Conservation (phyloP, 1,139 yeast genomes). For the Casaregolazyma suthepensis region DNA sequence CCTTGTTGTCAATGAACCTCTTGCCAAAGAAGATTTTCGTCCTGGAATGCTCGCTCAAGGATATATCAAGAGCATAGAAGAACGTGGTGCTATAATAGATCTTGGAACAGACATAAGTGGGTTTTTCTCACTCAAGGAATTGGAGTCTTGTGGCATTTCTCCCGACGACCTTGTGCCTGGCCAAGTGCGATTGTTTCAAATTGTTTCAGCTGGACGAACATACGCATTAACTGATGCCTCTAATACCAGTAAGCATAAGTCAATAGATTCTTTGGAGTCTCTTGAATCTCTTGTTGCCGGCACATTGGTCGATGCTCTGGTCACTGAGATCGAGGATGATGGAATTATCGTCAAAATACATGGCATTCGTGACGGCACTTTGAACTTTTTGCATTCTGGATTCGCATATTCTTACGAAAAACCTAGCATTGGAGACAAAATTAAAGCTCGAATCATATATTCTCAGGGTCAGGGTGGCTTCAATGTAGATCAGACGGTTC, state of each 20-base stretch:
- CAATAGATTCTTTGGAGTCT: conserved; percentile 53
- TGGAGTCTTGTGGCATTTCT: conserved; percentile 29
- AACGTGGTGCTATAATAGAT: conserved; percentile 78
- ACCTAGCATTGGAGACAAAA: conserved; percentile 57
- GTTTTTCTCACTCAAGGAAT: conserved; percentile 69
- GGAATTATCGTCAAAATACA: conserved; percentile 61
- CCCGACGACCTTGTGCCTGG: conserved; percentile 38
- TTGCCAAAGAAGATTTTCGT: conserved; percentile 55
- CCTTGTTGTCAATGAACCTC: conserved; percentile 51
- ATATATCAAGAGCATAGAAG: conserved; percentile 74
- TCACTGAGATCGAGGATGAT: conserved; percentile 45
- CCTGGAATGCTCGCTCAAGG: conserved; percentile 68
- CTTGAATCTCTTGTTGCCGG: conserved; percentile 84
- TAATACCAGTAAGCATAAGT: conserved; percentile 37
- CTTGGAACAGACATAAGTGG: conserved; percentile 62
- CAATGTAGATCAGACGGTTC: conserved; percentile 38
- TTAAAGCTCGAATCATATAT: conserved; percentile 68
- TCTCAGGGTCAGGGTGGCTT: conserved; percentile 32
- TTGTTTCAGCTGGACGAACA: conserved; percentile 46
- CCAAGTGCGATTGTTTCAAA: conserved; percentile 34
- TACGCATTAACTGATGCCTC: conserved; percentile 47
- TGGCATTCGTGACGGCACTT: conserved; percentile 70
- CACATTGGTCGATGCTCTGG: conserved; percentile 64
- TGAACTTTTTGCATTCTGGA: conserved; percentile 62
- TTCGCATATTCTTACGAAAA: conserved; percentile 41